Base-by-base conservation (phyloP, 2,329 filamentous ascomycete genomes). In the Colletotrichum brevisporum region DNA sequence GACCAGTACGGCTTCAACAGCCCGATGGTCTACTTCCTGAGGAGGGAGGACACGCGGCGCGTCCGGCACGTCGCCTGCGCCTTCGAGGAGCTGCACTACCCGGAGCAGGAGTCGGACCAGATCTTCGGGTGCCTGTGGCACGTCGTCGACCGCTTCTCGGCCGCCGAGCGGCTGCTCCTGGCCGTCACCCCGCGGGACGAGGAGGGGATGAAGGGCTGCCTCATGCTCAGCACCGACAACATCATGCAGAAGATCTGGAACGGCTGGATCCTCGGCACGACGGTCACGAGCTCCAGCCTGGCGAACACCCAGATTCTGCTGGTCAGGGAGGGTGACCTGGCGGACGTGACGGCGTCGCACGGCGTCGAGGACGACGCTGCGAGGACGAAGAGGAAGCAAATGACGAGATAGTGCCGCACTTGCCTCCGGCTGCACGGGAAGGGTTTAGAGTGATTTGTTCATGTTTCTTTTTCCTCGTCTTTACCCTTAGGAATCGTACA, bases 71-170 rank as follows among this genome's bases (percentile, higher is more conserved):
- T 85, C 6, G 84, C 82, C 5, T 80, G 83, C 65, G 77, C 81
- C 1, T 84, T 85, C 63, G 75, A 77, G 36, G 83, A 84, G 73
- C 77, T 86, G 65, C 78, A 79, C 26, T 82, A 83, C 66, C 81
- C 81, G 56, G 77, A 80, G 55, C 77, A 81, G 56, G 81, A 80
- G 70, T 76, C 77, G 9, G 83, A 84, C 68, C 80, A 83, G 72
- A 81, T 86, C 56, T 86, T 86, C 70, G 81, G 81, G 9, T 79
- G 80, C 24, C 76, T 87, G 57, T 86, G 84, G 75, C 83, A 86
- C 67, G 77, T 86, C 51, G 78, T 84, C 51, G 84, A 86, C 71
- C 79, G 82, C 26, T 86, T 86, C 63, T 73, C 77, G 5, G 71
- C 72, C 10, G 77, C 76, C 4, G 73, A 76, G 53, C 73, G 77